Evolutionary conservation across 352 stramenopile species (phyloP), one percentile per base, ranked within the genome.

Genomic region (Phytophthora gonapodyides): DNA sequence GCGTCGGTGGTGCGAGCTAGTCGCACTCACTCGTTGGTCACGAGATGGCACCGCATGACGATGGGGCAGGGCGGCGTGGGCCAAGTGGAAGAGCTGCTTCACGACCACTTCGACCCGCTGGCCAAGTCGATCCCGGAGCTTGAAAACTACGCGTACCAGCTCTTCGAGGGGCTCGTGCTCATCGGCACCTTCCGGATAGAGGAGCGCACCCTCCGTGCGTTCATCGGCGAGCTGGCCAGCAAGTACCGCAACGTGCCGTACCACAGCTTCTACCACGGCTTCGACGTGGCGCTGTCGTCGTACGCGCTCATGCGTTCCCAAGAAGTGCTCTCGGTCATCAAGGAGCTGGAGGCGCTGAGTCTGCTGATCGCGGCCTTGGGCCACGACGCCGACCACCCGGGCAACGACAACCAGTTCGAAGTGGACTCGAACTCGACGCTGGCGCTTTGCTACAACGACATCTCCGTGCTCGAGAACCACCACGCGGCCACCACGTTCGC

Each of bases 331-430:
- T 68, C 57, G 13, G 75, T 92, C 15, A 84, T 96, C 55, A 91
- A 84, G 43, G 78, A 88, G 61, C 73, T 90, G 6, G 80, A 96
- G 33, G 80, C 80, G 21, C 67, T 97, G 5, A 88, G 84, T 37
- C 55, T 97, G 5, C 54, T 97, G 13, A 54, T 97, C n/a, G 87
- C 83, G 6, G 82, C 83, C 8, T 75, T 96, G 12, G 80, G 86
- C 0, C 90, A 97, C 61, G 90, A 97, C 38, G 73, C 92, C 7
- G 89, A 96, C 46, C 90, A 97, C 44, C 88, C 88, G 1, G 89
- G 88, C 11, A 91, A 94, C 59, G 87, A 93, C 71, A 97, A 97
- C 58, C 78, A 89, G 63, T 97, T 97, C 45, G 82, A 97, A 63
- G 76, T 96, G 21, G 83, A 92, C 53, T 89, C 82, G 7, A 79